Base-by-base conservation (phyloP, 2,329 filamentous ascomycete species). In the Microcyclospora tardicrescens region DNA sequence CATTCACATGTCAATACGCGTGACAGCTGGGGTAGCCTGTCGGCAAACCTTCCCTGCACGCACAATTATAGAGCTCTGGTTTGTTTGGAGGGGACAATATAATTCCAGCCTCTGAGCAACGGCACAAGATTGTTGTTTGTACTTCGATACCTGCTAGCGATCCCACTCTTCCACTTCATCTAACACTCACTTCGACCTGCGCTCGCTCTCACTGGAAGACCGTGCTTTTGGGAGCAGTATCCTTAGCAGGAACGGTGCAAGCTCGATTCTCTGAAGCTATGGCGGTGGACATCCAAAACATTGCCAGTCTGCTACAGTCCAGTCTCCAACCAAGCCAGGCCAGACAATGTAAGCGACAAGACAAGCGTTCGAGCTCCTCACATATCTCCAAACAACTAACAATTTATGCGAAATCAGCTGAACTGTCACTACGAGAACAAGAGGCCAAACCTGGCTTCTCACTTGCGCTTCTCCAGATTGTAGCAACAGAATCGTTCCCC, bases 371-470 rank as follows among this genome's bases (percentile, higher is more conserved):
- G 13, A 36, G 15, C 34, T 40, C 28, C 14, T 35, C 3, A 9
- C n/a, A 39, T 32, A 19, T 24, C 5, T 4, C 8, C 19, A 24
- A 24, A 24, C 8, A 4, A 24, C 19, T 24, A 24, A 24, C 8
- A 24, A 24, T 24, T 8, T 8, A 8, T 8, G 19, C 8, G 8
- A 24, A 12, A 19, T 52, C 61, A 96, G 86, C 89, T 60, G 86
- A 96, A 68, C 69, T 70, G 52, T 77, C 80, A 41, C 76, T 96
- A 52, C 79, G 82, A 56, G 68, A 75, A 45, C 79, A 93, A 61
- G 81, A 94, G 61, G 69, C 71, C 56, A 87, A 86, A 60, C 81
- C 85, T 8, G 81, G 82, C 55, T 98, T 93, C 68, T 93, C 89
- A 12, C 72, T 96, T 44, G 50, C 61, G 39, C 77, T 98, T 39